Evolutionary conservation across 306 rosid species (phyloP), one percentile per base, ranked within the genome.

Genomic region (Casuarina cunninghamiana): DNA sequence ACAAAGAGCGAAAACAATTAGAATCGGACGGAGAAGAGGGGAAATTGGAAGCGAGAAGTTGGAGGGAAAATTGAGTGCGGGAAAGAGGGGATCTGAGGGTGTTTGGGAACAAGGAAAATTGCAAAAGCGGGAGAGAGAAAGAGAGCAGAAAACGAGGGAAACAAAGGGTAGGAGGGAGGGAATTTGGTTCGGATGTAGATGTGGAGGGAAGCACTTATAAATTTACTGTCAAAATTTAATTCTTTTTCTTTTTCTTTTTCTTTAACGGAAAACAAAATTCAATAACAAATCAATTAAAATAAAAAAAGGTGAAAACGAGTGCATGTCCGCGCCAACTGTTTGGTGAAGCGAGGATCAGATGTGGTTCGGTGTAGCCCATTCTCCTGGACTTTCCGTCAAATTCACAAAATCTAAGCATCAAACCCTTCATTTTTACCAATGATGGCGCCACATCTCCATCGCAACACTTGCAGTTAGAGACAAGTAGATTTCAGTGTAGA

Each of bases 141-240:
- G 81, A 77, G 86, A 88, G 88, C 70, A 86, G 98, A 90, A 90
- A 83, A 91, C 88, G 97, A 90, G 96, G 91, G 93, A 94, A 86
- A 26, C 84, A 41, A 15, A 2, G 10, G 55, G n/a, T 69, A 55
- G 68, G 83, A 77, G 81, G 90, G 98, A 89, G 98, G 94, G 94
- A 94, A 94, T 87, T 92, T 86, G 91, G 95, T 91, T 91, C 97
- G 91, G 98, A 93, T 86, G 87, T 65, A 54, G 87, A 87, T 91
- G 93, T 93, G 98, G 98, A 90, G 97, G 97, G 97, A 92, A 88
- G 85, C 87, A 79, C 84, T 89, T n/a, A 3, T 80, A 61, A 79
- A 73, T 77, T 79, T 68, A 72, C 74, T 76, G 80, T 44, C 42
- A 60, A 66, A 39, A 66, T 5, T 12, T 39, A 21, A 8, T 48